Conservation (phyloP, 345 rosid genomes). For the Trapa incisa region DNA sequence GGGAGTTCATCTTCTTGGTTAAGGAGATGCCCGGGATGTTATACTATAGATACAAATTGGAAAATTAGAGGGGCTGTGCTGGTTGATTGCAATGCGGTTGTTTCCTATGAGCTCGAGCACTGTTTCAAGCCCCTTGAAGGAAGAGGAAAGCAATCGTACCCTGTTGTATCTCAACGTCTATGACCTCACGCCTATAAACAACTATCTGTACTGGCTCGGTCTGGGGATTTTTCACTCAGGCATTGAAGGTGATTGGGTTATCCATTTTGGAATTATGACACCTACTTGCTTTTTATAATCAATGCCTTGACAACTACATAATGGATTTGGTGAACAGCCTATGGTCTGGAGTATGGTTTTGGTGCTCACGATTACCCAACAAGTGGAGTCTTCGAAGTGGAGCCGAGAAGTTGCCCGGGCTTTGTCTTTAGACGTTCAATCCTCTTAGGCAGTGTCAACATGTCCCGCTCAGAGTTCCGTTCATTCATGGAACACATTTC, state of each 20-base stretch:
- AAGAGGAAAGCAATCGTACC: slow-evolving; percentile 23
- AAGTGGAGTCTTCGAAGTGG: slow-evolving; percentile 91
- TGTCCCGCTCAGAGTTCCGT: slow-evolving; percentile 66
- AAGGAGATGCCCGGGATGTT: background rate
- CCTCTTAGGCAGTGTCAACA: slow-evolving; percentile 48
- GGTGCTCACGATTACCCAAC: slow-evolving; percentile 82
- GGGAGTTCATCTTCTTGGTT: background rate
- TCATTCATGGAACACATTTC: slow-evolving; percentile 73
- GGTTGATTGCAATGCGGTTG: slow-evolving; percentile 44
- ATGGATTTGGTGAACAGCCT: slow-evolving; percentile 26
- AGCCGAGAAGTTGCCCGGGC: slow-evolving; percentile 88
- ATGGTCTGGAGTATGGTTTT: slow-evolving; percentile 74
- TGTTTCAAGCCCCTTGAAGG: slow-evolving; percentile 35
- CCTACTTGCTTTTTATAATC: background rate
- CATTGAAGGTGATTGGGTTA: slow-evolving; percentile 51
- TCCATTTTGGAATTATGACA: slow-evolving; percentile 1
- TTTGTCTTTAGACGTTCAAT: slow-evolving; percentile 77
- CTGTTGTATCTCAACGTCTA: slow-evolving; percentile 73
- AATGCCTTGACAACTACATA: background rate
- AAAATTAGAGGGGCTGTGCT: slow-evolving; percentile 5
- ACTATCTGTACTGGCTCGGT: slow-evolving; percentile 84
- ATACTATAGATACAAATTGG: slow-evolving; percentile 1
- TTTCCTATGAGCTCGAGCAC: slow-evolving; percentile 36
- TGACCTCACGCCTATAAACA: slow-evolving; percentile 89
- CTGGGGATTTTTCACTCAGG: slow-evolving; percentile 96